Evolutionary conservation across 192 early-diverging fungal species (phyloP).

Genomic region (Chytriomyces confervae): DNA sequence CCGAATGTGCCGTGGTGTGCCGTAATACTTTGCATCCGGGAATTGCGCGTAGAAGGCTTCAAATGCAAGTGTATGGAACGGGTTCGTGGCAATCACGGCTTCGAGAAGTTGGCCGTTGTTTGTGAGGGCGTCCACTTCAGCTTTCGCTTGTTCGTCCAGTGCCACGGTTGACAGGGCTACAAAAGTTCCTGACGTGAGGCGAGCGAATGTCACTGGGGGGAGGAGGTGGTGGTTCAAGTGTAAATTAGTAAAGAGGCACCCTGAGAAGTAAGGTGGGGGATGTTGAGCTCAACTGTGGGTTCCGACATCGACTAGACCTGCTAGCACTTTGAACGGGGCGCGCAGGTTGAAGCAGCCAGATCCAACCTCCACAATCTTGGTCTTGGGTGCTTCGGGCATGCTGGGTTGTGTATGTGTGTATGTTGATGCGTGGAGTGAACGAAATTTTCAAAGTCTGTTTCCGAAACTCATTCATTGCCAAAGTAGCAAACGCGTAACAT

Average conservation of each 20-base stretch:
- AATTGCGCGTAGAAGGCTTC: constrained; percentile 28
- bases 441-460: no score
- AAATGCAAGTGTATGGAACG: constrained; percentile 35
- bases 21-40: constrained; percentile 34
- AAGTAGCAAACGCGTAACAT: no score
- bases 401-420: no score
- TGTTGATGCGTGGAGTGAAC: no score
- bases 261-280: background rate
- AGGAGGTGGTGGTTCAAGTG: no score
- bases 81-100: constrained; percentile 38
- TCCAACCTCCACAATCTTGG: constrained; percentile 18
- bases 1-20: constrained; percentile 29
- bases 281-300: constrained; percentile 29
- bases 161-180: constrained; percentile 29
- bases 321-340: constrained; percentile 7
- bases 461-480: no score
- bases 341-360: constrained; percentile 35
- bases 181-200: constrained; percentile 16
- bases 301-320: constrained; percentile 27
- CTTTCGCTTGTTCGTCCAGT: constrained; percentile 16
- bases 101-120: constrained; percentile 34
- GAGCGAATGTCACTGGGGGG: constrained; percentile 18
- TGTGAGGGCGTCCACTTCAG: constrained; percentile 29
- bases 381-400: background rate
- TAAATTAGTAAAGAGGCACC: background rate